These are phyloP conservation scores for Bruguiera hainesii DNA, from an alignment of 441 rosid species.

Conservation along the genomic window DNA sequence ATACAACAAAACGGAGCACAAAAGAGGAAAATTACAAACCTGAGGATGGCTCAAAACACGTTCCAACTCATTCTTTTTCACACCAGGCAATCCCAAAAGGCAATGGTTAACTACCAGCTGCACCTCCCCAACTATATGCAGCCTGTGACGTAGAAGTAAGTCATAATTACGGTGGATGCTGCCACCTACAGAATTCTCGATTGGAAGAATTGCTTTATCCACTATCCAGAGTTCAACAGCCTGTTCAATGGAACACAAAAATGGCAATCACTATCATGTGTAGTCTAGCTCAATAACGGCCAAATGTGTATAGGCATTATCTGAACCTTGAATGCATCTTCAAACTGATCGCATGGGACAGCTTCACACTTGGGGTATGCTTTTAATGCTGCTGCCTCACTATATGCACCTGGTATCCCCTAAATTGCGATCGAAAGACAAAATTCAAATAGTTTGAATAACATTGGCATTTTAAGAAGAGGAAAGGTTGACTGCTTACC, in stretches of 20 bases:
- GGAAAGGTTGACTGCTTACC: constrained; percentile 39
- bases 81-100: constrained; percentile 81
- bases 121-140: constrained; percentile 94
- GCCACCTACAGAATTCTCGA: constrained; percentile 91
- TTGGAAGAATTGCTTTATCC: constrained; percentile 88
- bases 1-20: not conserved
- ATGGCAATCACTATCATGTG: constrained; percentile 1
- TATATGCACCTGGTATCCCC: constrained; percentile 92
- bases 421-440: constrained; percentile 27
- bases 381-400: constrained; percentile 88
- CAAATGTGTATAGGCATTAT: constrained; percentile 3
- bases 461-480: constrained; percentile 8
- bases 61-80: constrained; percentile 57
- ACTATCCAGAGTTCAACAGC: constrained; percentile 96
- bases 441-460: constrained; percentile 17
- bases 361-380: constrained; percentile 89
- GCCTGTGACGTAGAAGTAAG: constrained; percentile 90
- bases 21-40: constrained; percentile 36
- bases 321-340: constrained; percentile 79
- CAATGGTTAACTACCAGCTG: constrained; percentile 78
- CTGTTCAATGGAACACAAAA: constrained; percentile 36
- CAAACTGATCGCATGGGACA: constrained; percentile 87
- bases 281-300: constrained; percentile 1
- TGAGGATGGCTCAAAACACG: constrained; percentile 89
- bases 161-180: constrained; percentile 96